Percentiles rank a stretch among this genome's conserved stretches.
Evolutionary conservation across 768 basidiomycete genomes (phyloP).

Genomic region (Suillus tomentosus): DNA sequence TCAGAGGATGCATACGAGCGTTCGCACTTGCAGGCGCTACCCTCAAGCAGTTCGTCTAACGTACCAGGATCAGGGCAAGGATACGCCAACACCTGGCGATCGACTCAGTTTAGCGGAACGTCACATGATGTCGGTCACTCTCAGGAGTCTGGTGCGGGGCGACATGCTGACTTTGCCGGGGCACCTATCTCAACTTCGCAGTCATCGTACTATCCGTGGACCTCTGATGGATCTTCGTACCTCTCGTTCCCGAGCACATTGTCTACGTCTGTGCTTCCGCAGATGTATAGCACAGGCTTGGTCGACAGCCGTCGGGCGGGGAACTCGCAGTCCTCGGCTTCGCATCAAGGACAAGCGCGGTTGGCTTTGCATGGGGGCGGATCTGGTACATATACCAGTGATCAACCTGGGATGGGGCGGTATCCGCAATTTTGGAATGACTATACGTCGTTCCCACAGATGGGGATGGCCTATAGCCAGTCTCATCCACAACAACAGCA

Average conservation of each 20-base stretch:
- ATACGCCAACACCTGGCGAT: conserved; percentile 33
- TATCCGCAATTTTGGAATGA: conserved; percentile 61
- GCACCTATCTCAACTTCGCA: conserved; percentile 16
- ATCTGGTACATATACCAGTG: conserved; percentile 21
- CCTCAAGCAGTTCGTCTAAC: conserved; percentile 7
- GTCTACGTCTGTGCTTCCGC: conserved; percentile 74
- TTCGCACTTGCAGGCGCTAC: conserved; percentile 20
- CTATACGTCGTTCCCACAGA: conserved; percentile 52
- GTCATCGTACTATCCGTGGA: conserved; percentile 50
- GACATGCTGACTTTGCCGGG: conserved; percentile 15
- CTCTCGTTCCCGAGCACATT: conserved; percentile 47
- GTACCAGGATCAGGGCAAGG: conserved; percentile 17
- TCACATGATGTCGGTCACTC: conserved; percentile 1
- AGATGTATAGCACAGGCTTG: conserved; percentile 74
- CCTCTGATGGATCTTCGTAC: conserved; percentile 33
- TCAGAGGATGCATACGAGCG: conserved; percentile 35
- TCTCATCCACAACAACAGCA: conserved; percentile 13
- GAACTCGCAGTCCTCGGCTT: conserved; percentile 14
- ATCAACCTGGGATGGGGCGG: conserved; percentile 27
- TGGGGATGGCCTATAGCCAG: conserved; percentile 43
- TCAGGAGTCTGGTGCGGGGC: conserved; percentile 8
- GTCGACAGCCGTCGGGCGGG: conserved; percentile 49
- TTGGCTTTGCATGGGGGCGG: conserved; percentile 18
- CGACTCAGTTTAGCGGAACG: conserved; percentile 24
- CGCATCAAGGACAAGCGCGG: conserved; percentile 23